Evolutionary conservation across 306 rosid genomes (phyloP), one percentile per base, ranked within the genome.

Genomic region (Cicer cuneatum): DNA sequence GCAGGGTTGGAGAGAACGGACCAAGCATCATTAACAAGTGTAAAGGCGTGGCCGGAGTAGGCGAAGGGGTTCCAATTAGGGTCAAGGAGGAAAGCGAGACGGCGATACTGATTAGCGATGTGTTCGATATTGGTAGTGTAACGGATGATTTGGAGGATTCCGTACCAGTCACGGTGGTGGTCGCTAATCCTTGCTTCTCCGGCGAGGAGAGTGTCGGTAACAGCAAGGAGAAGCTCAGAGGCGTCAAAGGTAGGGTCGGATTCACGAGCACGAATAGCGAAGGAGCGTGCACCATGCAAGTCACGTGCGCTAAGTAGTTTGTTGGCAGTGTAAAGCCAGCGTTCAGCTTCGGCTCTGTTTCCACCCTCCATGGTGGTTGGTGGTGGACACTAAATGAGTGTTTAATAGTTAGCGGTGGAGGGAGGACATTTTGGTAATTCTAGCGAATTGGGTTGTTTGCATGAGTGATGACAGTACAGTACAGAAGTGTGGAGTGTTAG

Each of bases 221-320:
- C 89, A 2, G 96, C 82, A 7, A 94, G 70, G 1, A 94, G 85
- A 0, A 83, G 89, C 48, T 91, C 90, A 0, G 97, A 81, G 1
- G 88, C 86, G 8, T 92, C 97, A 6, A 88, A 74, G 40, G 82
- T 73, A 8, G 96, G 97, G 85, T 91, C 90, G 29, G 95, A 86
- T 41, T 92, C 99, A 2, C 93, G 86, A 4, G 93, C 97, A 0
- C 99, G 91, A 81, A 94, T 83, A 11, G 97, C 99, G 12, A 94
- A 94, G 43, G 87, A 85, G 69, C 90, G 80, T 0, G 97, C 89
- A 40, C 97, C 97, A 49, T 83, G 90, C 19, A 91, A 41, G 71
- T 94, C 99, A 77, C 92, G 88, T 54, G 96, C 86, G 49, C 84
- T 83, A 3, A 94, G 85, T 0, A 91, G 89, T 83, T 86, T 94